Evolutionary conservation across 2,329 filamentous ascomycete species (phyloP).

Genomic region (Pseudogymnoascus sp.): DNA sequence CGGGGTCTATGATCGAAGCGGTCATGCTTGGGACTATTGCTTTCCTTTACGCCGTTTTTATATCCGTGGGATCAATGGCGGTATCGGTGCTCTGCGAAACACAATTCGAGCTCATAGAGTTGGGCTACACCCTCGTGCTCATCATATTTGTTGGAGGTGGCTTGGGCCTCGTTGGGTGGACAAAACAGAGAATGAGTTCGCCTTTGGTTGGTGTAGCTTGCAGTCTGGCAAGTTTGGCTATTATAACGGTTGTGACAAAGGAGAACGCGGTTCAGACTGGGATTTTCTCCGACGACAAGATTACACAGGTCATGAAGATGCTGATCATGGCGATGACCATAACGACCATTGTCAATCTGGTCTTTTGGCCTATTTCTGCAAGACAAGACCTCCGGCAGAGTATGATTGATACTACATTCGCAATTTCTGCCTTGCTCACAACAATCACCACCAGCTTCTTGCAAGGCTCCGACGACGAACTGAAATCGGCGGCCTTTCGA

Average conservation of each 20-base stretch:
- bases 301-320: constrained; percentile 77
- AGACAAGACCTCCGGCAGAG: constrained; percentile 65
- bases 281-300: constrained; percentile 73
- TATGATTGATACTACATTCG: constrained; percentile 65
- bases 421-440: constrained; percentile 73
- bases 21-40: constrained; percentile 68
- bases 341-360: constrained; percentile 66
- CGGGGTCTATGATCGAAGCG: constrained; percentile 85
- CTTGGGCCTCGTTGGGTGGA: constrained; percentile 81
- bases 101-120: constrained; percentile 54
- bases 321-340: constrained; percentile 68
- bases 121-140: constrained; percentile 74
- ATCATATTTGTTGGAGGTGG: constrained; percentile 80
- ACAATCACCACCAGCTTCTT: constrained; percentile 78
- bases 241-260: constrained; percentile 85
- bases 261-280: constrained; percentile 81
- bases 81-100: constrained; percentile 72
- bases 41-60: constrained; percentile 67
- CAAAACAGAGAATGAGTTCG: constrained; percentile 70
- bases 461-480: constrained; percentile 71
- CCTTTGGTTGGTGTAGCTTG: constrained; percentile 78
- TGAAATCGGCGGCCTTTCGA: constrained; percentile 59
- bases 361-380: constrained; percentile 73
- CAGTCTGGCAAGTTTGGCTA: constrained; percentile 78
- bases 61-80: constrained; percentile 83